phyloP scores from a whole-genome alignment of 192 early-diverging fungal genomes.

The Diversispora eburnea region DNA sequence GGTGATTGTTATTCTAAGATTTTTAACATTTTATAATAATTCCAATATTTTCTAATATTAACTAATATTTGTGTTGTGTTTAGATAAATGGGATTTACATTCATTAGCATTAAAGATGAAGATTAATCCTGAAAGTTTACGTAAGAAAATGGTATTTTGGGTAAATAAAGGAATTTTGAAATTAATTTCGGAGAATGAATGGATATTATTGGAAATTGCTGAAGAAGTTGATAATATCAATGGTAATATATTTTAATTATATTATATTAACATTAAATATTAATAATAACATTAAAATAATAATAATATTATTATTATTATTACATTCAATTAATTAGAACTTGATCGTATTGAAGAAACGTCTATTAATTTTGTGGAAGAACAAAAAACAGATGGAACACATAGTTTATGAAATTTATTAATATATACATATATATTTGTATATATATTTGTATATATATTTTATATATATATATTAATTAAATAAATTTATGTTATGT shows the following conservation, averaged over 20 bases:
- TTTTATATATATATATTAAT: neutral
- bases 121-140: neutral
- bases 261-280: no score
- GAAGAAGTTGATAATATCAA: neutral
- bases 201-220: constrained; percentile 15
- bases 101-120: constrained; percentile 20
- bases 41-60: neutral
- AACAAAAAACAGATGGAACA: no score
- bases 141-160: constrained; percentile 20
- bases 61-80: neutral
- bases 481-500: neutral
- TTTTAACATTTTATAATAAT: neutral
- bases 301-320: no score
- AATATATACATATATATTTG: neutral
- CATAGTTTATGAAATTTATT: no score
- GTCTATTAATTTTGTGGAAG: no score
- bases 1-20: constrained; percentile 17
- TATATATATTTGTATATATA: neutral
- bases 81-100: constrained; percentile 18
- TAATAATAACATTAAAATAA: no score
- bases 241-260: no score
- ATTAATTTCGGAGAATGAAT: neutral
- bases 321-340: no score
- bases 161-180: constrained; percentile 21
- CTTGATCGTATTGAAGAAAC: no score